phyloP scores from a whole-genome alignment of 1,284 basidiomycete genomes.

The Ustilago lituana region DNA sequence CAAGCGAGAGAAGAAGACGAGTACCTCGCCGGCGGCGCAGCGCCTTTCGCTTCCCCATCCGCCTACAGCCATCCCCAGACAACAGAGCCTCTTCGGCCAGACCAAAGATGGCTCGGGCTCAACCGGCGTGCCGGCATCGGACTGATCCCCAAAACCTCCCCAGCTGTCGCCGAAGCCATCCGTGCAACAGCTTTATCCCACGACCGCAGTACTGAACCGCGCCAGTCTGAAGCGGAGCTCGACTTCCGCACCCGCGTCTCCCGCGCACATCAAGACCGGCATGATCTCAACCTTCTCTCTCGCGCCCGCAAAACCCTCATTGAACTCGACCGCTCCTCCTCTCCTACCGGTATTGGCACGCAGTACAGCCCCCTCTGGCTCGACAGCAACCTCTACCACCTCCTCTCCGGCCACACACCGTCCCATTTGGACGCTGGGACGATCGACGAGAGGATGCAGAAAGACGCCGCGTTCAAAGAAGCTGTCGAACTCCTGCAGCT shows the following conservation, averaged over 20 bases:
- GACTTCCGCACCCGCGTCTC: conserved; percentile 39
- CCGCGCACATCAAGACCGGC: conserved; percentile 20
- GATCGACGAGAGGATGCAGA: conserved; percentile 23
- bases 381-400: conserved; percentile 20
- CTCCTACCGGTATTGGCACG: no score
- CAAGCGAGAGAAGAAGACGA: conserved; percentile 30
- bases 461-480: conserved; percentile 17
- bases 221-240: not conserved
- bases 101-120: conserved; percentile 47
- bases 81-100: conserved; percentile 37
- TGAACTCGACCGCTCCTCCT: conserved; percentile 29
- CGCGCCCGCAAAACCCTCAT: conserved; percentile 42
- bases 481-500: conserved; percentile 28
- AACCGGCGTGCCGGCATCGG: conserved; percentile 31
- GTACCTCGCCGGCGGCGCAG: conserved; percentile 25
- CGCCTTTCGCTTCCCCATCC: not conserved
- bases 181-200: conserved; percentile 1
- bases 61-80: not conserved
- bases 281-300: conserved; percentile 24
- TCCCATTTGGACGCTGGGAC: conserved; percentile 5
- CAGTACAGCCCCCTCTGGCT: conserved; percentile 55
- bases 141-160: conserved; percentile 18
- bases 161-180: conserved; percentile 9
- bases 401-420: conserved; percentile 17
- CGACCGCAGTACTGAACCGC: not conserved